These are phyloP conservation scores for Olyra latifolia DNA, from an alignment of 176 grass and related monocot species.

Conservation along the genomic window DNA sequence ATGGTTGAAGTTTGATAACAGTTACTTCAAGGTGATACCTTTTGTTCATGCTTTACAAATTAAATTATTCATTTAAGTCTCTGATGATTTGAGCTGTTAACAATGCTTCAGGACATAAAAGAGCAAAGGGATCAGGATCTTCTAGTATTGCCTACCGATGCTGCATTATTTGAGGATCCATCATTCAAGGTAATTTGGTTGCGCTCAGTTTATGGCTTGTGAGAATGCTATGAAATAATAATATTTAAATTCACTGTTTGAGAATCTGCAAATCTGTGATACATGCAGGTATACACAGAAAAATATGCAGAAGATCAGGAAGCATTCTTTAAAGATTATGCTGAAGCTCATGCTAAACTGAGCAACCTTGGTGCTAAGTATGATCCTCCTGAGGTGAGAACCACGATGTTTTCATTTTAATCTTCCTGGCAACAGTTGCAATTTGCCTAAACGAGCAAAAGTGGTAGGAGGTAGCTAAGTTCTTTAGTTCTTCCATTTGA, in stretches of 20 bases:
- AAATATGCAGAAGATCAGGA: conserved; percentile 83
- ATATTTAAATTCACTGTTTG: not conserved
- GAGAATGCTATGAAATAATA: not conserved
- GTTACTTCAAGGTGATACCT: conserved; percentile 70
- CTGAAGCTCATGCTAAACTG: conserved; percentile 94
- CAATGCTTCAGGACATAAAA: conserved; percentile 81
- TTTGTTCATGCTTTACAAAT: conserved; percentile 31
- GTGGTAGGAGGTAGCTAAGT: not conserved
- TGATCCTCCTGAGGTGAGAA: conserved; percentile 78
- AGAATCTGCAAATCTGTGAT: conserved; percentile 10
- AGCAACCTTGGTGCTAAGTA: conserved; percentile 88
- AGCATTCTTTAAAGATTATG: conserved; percentile 90
- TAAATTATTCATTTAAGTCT: not conserved
- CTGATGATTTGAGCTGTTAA: conserved; percentile 19
- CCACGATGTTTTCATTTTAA: not conserved
- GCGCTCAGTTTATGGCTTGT: not conserved
- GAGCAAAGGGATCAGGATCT: conserved; percentile 79
- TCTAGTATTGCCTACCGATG: conserved; percentile 87
- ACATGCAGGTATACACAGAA: conserved; percentile 66
- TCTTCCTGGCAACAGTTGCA: not conserved
- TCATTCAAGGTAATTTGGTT: conserved; percentile 65
- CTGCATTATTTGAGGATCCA: conserved; percentile 83
- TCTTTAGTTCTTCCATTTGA: not conserved
- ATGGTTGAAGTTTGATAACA: conserved; percentile 98
- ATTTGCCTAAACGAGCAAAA: conserved; percentile 4